phyloP scores from a whole-genome alignment of 2,329 filamentous ascomycete genomes.

The Penicillium sp. region DNA sequence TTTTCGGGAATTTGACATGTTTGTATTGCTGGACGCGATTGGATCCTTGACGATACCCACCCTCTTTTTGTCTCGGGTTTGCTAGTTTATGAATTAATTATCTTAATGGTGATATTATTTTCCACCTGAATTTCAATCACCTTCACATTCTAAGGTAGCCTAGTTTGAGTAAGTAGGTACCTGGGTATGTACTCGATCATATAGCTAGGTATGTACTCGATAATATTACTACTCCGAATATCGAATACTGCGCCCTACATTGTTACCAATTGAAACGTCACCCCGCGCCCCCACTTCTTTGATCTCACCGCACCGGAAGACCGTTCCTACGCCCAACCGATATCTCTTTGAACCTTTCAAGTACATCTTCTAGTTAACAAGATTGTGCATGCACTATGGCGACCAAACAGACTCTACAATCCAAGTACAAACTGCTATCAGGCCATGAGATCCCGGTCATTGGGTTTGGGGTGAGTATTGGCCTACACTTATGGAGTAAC shows the following conservation, averaged over 20 bases:
- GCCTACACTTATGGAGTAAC: background rate
- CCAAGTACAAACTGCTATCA: slow-evolving; percentile 55
- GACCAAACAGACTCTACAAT: slow-evolving; percentile 22
- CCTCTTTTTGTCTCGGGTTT: slow-evolving; percentile 20
- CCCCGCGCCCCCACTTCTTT: slow-evolving; percentile 13
- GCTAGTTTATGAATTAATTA: too few species aligned
- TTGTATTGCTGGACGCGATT: slow-evolving; percentile 17
- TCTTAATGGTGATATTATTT: too few species aligned
- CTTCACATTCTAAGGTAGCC: too few species aligned
- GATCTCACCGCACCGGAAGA: slow-evolving; percentile 15
- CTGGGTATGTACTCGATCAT: too few species aligned
- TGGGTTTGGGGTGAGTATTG: slow-evolving; percentile 55
- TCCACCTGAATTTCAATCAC: too few species aligned
- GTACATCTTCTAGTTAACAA: background rate
- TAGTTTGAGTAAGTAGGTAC: too few species aligned
- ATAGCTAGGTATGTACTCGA: too few species aligned
- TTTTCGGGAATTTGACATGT: slow-evolving; percentile 5
- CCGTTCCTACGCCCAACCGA: background rate
- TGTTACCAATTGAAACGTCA: background rate
- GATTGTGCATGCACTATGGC: slow-evolving; percentile 14
- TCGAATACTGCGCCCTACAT: too few species aligned
- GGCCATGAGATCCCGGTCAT: slow-evolving; percentile 62
- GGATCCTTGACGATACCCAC: slow-evolving; percentile 34
- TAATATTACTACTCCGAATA: too few species aligned
- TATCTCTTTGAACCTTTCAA: background rate